Conservation (phyloP, 1,139 yeast genomes). For the Protomyces inouyei region DNA sequence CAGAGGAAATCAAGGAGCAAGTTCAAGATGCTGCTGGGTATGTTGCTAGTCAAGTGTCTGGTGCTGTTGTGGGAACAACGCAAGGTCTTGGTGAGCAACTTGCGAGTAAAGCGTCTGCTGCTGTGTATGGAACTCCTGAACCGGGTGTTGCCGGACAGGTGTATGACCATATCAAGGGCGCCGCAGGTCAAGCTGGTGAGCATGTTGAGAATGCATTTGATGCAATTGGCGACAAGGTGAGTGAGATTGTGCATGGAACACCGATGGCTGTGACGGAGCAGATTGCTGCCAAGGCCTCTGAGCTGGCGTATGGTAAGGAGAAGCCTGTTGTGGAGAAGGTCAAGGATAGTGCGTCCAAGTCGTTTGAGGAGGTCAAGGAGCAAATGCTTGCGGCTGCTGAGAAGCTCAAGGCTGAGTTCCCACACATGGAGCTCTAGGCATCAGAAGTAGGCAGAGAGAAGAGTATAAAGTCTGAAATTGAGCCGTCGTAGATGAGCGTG, state of each 20-base stretch:
- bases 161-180: conserved; percentile 2
- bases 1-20: conserved; percentile 7
- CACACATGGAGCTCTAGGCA: background rate
- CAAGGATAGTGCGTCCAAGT: background rate
- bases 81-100: conserved; percentile 13
- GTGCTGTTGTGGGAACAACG: conserved; percentile 11
- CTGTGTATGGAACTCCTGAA: conserved; percentile 11
- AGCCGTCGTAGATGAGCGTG: no score
- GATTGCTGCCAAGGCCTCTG: conserved; percentile 16
- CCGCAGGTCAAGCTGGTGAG: background rate
- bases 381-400: background rate
- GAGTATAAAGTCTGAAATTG: no score
- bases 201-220: background rate
- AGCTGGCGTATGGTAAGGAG: conserved; percentile 14
- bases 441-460: no score
- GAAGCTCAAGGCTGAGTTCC: background rate
- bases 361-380: conserved; percentile 11
- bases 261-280: conserved; percentile 15
- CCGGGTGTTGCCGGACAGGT: conserved; percentile 1
- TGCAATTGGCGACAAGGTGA: background rate
- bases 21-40: conserved; percentile 12
- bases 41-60: conserved; percentile 9
- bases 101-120: conserved; percentile 16
- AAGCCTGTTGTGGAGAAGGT: conserved; percentile 5
- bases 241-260: conserved; percentile 15